Evolutionary conservation across 2,329 filamentous ascomycete genomes (phyloP).

Genomic region (Colletotrichum cuscutae): DNA sequence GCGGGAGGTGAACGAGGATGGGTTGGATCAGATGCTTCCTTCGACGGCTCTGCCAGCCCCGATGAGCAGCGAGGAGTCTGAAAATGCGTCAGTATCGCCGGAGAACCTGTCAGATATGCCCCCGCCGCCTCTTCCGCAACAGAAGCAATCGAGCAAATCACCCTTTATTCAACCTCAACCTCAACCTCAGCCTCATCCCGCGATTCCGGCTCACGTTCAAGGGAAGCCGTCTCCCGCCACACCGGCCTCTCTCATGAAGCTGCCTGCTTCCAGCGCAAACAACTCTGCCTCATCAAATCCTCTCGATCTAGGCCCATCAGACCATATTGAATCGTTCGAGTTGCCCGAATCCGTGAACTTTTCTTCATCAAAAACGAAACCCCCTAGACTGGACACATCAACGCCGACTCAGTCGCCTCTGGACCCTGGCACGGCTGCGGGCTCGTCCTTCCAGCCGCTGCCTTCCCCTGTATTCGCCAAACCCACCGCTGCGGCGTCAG

Average conservation of each 20-base stretch:
- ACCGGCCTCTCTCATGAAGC: slow-evolving; percentile 87
- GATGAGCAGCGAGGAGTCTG: slow-evolving; percentile 63
- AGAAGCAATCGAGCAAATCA: slow-evolving; percentile 72
- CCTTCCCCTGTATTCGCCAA: slow-evolving; percentile 59
- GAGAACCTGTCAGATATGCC: slow-evolving; percentile 74
- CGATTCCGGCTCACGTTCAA: slow-evolving; percentile 41
- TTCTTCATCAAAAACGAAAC: slow-evolving; percentile 51
- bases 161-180: slow-evolving; percentile 72
- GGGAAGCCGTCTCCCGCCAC: slow-evolving; percentile 76
- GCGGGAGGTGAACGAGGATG: slow-evolving; percentile 53
- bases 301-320: slow-evolving; percentile 53
- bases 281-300: slow-evolving; percentile 46
- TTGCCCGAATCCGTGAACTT: slow-evolving; percentile 78
- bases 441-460: slow-evolving; percentile 59
- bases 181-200: slow-evolving; percentile 36
- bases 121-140: slow-evolving; percentile 73
- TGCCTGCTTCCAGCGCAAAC: slow-evolving; percentile 66
- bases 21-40: slow-evolving; percentile 39
- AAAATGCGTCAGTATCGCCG: slow-evolving; percentile 75
- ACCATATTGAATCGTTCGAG: slow-evolving; percentile 68
- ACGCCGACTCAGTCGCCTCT: slow-evolving; percentile 54
- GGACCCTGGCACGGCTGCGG: slow-evolving; percentile 58
- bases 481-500: slow-evolving; percentile 57
- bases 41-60: slow-evolving; percentile 29
- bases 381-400: slow-evolving; percentile 62